These are phyloP conservation scores for Litsea cubeba DNA, from an alignment of 164 flowering plant species.

Conservation along the genomic window DNA sequence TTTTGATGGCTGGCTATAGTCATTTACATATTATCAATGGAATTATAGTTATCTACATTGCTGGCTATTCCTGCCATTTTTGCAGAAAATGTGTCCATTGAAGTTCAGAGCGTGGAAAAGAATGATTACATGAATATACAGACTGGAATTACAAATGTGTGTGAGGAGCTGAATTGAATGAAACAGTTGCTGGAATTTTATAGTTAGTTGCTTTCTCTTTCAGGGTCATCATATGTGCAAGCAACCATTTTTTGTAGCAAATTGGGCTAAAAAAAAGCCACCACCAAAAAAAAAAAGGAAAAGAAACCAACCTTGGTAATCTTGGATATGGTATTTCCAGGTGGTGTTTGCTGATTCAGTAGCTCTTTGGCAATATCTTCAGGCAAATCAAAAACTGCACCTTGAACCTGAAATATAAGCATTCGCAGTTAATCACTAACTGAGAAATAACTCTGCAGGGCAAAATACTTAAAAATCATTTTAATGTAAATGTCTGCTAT, in stretches of 20 bases:
- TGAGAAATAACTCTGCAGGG: neutral
- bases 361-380: slow-evolving; percentile 94
- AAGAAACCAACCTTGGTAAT: slow-evolving; percentile 60
- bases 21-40: no score
- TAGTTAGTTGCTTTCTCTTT: no score
- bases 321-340: slow-evolving; percentile 72
- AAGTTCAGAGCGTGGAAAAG: no score
- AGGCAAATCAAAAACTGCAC: slow-evolving; percentile 97
- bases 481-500: neutral
- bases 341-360: slow-evolving; percentile 54
- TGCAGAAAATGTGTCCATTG: no score
- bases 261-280: neutral
- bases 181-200: no score
- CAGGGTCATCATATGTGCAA: neutral
- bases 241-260: neutral
- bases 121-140: no score
- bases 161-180: no score
- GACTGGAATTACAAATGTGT: no score
- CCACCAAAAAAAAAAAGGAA: neutral
- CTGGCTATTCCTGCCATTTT: no score
- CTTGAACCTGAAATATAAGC: slow-evolving; percentile 61
- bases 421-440: neutral
- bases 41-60: no score
- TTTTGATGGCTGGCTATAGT: no score
- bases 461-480: no score